Conservation (phyloP, 2,329 filamentous ascomycete species). For the Biscogniauxia marginata region DNA sequence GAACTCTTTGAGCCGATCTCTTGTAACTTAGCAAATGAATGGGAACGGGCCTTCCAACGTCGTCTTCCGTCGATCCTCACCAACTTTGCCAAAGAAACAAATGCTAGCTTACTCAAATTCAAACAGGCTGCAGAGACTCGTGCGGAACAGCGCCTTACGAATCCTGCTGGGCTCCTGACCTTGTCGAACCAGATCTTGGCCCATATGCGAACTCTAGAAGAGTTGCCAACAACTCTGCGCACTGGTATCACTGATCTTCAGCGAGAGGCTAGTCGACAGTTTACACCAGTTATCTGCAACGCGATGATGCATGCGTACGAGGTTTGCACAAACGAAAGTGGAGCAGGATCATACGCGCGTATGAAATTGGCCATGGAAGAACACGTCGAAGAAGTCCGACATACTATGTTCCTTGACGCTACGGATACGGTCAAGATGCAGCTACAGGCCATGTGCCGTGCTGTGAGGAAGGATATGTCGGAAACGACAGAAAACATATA, state of each 20-base stretch:
- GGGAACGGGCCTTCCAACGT: slow-evolving; percentile 29
- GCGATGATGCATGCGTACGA: slow-evolving; percentile 48
- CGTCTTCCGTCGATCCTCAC: slow-evolving; percentile 22
- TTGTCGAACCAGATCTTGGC: slow-evolving; percentile 38
- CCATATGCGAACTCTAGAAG: slow-evolving; percentile 41
- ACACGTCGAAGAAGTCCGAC: slow-evolving; percentile 41
- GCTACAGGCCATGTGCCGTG: slow-evolving; percentile 38
- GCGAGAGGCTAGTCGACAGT: slow-evolving; percentile 52
- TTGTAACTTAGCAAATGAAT: slow-evolving; percentile 20
- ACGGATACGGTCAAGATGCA: slow-evolving; percentile 39
- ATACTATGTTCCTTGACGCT: slow-evolving; percentile 50
- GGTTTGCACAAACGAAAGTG: slow-evolving; percentile 41
- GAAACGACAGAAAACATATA: slow-evolving; percentile 12
- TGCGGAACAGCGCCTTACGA: slow-evolving; percentile 15
- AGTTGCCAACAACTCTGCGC: slow-evolving; percentile 33
- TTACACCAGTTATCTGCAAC: slow-evolving; percentile 45
- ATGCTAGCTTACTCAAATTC: slow-evolving; percentile 22
- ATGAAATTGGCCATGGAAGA: slow-evolving; percentile 51
- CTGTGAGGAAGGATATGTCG: slow-evolving; percentile 11
- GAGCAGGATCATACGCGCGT: slow-evolving; percentile 44
- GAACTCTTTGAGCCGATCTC: slow-evolving; percentile 27
- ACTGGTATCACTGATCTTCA: slow-evolving; percentile 43
- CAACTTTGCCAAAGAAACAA: slow-evolving; percentile 14
- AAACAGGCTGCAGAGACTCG: slow-evolving; percentile 22
- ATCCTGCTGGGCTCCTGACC: slow-evolving; percentile 26